Base-by-base conservation (phyloP, 164 flowering plant genomes). In the Kingdonia uniflora region DNA sequence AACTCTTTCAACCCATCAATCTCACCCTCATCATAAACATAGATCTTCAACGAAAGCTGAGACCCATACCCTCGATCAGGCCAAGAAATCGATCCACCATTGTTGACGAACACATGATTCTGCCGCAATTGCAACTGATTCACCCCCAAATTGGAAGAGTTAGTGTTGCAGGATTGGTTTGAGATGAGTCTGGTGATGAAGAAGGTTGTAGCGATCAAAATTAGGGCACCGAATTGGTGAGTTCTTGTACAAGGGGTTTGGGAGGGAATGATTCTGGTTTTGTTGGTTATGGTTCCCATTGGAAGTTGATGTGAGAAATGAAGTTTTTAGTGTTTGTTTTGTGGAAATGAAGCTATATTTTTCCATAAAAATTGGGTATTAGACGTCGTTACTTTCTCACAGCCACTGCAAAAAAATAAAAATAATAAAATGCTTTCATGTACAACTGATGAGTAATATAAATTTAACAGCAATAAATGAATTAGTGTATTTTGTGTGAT, bases 11-110 rank as follows among this genome's bases (percentile, higher is more conserved):
- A 54, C 6, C 97, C 97, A 42, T 86, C 87, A 54, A 88, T 75
- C 74, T 88, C 99, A 24, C 40, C 35, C 70, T 88, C 92, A 11
- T 86, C 87, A 59, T 92, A 92, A 49, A 92, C 90, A 65, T 92
- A 92, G 67, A 92, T 82, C 73, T 73, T 86, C 58, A 92, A 66
- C 43, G 66, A 63, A 37, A 82, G 68, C 22, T 57, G 70, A 26
- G 79, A 45, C 7, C 94, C 94, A 52, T 75, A 85, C 2, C 97
- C 95, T 6, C 77, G 48, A 7, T 68, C 59, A 2, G 94, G 90
- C 95, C 95, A 89, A 1, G 54, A 38, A 24, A 69, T 13, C 15
- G 63, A 59, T 5, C 66, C 74, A 33, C 53, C 51, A 65, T 54
- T 45, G 37, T 55, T n/a, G n/a, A 52, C 37, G 14, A 61, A 47